These are phyloP conservation scores for Russula sp. DNA, from an alignment of 768 basidiomycete genomes.

Conservation along the genomic window DNA sequence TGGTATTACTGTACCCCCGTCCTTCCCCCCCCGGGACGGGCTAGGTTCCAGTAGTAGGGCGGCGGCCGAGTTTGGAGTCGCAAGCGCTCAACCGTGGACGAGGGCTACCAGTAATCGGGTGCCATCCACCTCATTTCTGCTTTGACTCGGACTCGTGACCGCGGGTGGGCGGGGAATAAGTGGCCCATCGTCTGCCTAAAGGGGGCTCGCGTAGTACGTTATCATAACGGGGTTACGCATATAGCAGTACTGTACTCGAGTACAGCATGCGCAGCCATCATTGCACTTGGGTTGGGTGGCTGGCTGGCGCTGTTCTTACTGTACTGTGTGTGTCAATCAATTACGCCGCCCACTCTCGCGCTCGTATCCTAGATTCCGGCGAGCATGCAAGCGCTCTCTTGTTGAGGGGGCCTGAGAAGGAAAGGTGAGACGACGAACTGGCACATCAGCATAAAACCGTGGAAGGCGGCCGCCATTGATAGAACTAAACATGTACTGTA, in stretches of 20 bases:
- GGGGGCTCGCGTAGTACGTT: not conserved
- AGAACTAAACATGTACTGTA: not conserved
- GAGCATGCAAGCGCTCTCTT: not conserved
- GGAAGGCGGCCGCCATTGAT: not conserved
- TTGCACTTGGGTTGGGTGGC: not conserved
- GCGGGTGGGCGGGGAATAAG: not conserved
- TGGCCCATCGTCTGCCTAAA: not conserved
- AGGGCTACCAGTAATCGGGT: not conserved
- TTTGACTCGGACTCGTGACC: not conserved
- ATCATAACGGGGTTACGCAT: not conserved
- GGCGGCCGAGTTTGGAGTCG: not conserved
- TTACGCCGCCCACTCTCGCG: not conserved
- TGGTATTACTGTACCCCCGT: not conserved
- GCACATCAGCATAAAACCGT: not conserved
- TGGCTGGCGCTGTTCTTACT: not conserved
- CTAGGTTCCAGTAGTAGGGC: not conserved
- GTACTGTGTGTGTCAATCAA: too few species aligned
- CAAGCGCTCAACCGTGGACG: not conserved
- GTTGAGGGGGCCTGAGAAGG: not conserved
- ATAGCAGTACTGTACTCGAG: too few species aligned
- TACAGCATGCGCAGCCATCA: not conserved
- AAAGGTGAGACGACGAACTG: not conserved
- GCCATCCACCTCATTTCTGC: not conserved
- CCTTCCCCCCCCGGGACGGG: not conserved
- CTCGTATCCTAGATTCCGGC: not conserved